Base-by-base conservation (phyloP, 495 filamentous ascomycete species). In the Xylaria sp. region DNA sequence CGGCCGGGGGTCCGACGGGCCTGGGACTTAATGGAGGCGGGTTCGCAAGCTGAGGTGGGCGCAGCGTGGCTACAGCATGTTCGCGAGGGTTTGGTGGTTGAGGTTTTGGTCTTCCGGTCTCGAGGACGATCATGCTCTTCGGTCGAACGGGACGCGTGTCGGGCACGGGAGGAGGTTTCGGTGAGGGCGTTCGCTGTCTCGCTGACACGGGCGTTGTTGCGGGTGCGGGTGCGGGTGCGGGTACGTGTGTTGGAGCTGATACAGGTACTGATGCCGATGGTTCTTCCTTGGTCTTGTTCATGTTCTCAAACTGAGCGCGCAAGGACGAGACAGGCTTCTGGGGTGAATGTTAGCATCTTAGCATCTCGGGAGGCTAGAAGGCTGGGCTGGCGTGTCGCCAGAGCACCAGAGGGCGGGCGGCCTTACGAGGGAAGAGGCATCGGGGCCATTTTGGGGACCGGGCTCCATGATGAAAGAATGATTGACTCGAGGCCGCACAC, bases 281-380 rank as follows among this genome's bases (percentile, higher is more conserved):
- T 21, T 77, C 69, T 67, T 84, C 80, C 75, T 82, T 88, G 64
- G 83, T 76, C 73, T 88, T 88, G 46, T 90, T 87, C 79, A 97
- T 90, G 69, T 92, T 92, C 85, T 99, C 96, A 77, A 99, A 99
- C 78, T 95, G 92, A 52, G 94, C 96, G 59, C 93, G 88, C 41
- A 98, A 85, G 57, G 95, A 97, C 52, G 96, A 99, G 33, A 99
- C 96, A 0, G 96, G 93, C 84, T 88, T 87, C 87, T 88, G 69
- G 43, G 29, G 44, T 29, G 76, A 40, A 37, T 43, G 73, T 83
- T 63, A 84, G 78, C 46, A 75, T 62, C 31, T 83, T 63, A 84
- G 78, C 46, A 75, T 62, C 31, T 48, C 31, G 53, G 43, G 5
- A n/a, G 33, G 19, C 57, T 31, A 48, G 58, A 53, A 5, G 17